These are phyloP conservation scores for Ceratocystis albifundus DNA, from an alignment of 2,329 filamentous ascomycete species.

Conservation along the genomic window DNA sequence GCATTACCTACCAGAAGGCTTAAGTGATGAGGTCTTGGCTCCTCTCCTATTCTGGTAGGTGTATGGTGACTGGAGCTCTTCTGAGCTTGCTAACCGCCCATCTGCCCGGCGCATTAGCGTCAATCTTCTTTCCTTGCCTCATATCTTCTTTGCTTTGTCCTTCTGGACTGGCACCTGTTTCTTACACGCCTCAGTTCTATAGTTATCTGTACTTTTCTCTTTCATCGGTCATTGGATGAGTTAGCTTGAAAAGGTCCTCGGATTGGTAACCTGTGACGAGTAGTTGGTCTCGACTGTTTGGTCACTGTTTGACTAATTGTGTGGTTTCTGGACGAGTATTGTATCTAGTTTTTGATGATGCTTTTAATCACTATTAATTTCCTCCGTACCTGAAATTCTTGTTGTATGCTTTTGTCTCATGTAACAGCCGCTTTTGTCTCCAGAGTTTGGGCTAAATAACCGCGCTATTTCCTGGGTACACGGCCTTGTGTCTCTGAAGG, in stretches of 20 bases:
- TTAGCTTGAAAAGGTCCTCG: constrained; percentile 1
- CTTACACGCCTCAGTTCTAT: constrained; percentile 12
- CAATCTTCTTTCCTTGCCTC: neutral
- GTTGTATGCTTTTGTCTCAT: neutral
- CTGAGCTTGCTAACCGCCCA: neutral
- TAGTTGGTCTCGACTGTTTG: neutral
- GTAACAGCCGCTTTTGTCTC: no score
- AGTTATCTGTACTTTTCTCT: constrained; percentile 8
- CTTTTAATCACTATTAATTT: constrained; percentile 11
- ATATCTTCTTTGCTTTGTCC: constrained; percentile 12
- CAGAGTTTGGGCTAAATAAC: no score
- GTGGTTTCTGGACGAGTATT: neutral
- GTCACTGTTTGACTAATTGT: neutral
- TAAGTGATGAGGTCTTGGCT: neutral
- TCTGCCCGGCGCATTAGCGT: neutral
- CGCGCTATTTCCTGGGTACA: no score
- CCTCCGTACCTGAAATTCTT: neutral
- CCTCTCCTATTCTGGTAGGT: no score
- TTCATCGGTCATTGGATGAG: neutral
- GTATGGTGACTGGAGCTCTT: neutral
- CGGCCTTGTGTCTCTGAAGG: no score
- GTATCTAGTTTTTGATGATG: constrained; percentile 14
- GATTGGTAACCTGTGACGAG: neutral
- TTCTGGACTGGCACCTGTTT: neutral
- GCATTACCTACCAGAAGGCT: constrained; percentile 17